Conservation (phyloP, 768 basidiomycete genomes). For the Lactarius quietus region DNA sequence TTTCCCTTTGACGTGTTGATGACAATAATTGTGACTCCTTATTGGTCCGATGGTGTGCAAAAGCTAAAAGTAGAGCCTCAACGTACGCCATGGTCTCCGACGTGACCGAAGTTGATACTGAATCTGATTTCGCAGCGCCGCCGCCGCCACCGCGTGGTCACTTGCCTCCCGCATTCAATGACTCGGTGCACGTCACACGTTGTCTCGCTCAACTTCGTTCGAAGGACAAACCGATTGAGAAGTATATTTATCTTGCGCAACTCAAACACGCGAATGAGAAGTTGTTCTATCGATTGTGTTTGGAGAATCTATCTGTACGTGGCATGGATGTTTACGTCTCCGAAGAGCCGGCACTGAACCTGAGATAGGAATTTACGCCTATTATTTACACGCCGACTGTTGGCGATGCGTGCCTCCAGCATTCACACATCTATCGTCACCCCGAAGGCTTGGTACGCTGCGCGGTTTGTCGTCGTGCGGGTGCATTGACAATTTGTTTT, state of each 20-base stretch:
- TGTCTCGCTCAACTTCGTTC: slow-evolving; percentile 69
- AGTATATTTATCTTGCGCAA: slow-evolving; percentile 79
- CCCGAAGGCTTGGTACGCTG: slow-evolving; percentile 63
- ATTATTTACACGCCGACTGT: slow-evolving; percentile 92
- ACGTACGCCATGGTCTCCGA: slow-evolving; percentile 39
- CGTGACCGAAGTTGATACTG: background rate
- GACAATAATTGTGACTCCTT: slow-evolving; percentile 57
- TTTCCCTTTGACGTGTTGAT: slow-evolving; percentile 23
- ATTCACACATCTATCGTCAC: slow-evolving; percentile 70
- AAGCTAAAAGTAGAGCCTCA: slow-evolving; percentile 60
- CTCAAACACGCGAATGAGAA: slow-evolving; percentile 68
- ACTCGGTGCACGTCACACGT: slow-evolving; percentile 51
- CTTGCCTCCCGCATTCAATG: slow-evolving; percentile 55
- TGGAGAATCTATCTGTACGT: slow-evolving; percentile 63
- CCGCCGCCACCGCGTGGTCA: slow-evolving; percentile 49
- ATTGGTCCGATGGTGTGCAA: slow-evolving; percentile 66
- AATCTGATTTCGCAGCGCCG: slow-evolving; percentile 6
- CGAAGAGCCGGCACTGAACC: slow-evolving; percentile 1
- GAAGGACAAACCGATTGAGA: slow-evolving; percentile 71
- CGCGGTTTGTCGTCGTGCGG: background rate
- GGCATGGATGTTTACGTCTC: slow-evolving; percentile 2
- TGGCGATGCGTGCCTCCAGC: slow-evolving; percentile 86
- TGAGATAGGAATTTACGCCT: slow-evolving; percentile 53
- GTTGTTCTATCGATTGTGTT: slow-evolving; percentile 76
- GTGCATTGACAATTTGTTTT: background rate